These are phyloP conservation scores for Globisporangium orthogonon DNA, from an alignment of 352 stramenopile genomes.

Conservation along the genomic window DNA sequence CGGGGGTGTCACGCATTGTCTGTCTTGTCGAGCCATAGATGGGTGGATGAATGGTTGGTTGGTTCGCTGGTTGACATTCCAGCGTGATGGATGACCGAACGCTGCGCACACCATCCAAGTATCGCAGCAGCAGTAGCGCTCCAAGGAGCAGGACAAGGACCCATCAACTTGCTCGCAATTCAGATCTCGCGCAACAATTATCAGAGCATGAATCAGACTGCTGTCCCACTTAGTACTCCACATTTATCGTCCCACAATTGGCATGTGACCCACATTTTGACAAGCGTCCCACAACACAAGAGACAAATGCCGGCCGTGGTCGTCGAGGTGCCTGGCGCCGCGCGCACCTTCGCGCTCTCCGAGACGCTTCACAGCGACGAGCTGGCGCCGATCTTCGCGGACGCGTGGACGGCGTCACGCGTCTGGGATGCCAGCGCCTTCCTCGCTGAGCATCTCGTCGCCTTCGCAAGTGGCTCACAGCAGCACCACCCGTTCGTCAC, in stretches of 20 bases:
- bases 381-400: conserved; percentile 75
- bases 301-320: conserved; percentile 34
- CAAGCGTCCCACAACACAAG: background rate
- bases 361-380: conserved; percentile 67
- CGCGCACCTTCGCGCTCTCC: conserved; percentile 52
- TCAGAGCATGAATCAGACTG: no score
- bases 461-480: conserved; percentile 14
- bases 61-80: no score
- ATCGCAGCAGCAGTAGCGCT: background rate
- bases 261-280: background rate
- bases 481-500: background rate
- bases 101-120: background rate
- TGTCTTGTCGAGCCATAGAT: no score
- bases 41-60: no score
- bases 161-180: no score
- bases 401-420: conserved; percentile 75
- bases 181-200: no score
- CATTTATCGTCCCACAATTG: background rate
- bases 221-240: background rate
- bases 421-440: conserved; percentile 73
- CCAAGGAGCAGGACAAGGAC: no score
- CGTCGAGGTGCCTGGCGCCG: conserved; percentile 19
- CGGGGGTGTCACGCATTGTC: no score
- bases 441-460: conserved; percentile 50
- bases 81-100: no score